A percentile compares a stretch with the other conserved stretches of the same genome.
These are phyloP conservation scores for Colletotrichum filicis DNA, from an alignment of 2,329 filamentous ascomycete species.

Conservation along the genomic window DNA sequence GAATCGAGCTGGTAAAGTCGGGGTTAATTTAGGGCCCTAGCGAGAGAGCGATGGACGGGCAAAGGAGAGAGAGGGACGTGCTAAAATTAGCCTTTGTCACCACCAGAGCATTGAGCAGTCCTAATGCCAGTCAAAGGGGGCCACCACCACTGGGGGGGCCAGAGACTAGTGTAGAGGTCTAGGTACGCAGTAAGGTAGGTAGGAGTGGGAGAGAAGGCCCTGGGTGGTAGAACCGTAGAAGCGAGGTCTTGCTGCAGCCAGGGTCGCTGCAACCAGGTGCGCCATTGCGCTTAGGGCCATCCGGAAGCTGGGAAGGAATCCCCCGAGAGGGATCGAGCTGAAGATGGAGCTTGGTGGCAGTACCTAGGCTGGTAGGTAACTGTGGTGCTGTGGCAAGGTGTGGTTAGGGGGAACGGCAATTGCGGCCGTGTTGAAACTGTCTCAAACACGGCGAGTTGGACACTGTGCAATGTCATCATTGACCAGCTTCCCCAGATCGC, in stretches of 20 bases:
- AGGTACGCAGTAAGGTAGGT: too few relatives aligned
- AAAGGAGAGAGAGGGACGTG: not conserved
- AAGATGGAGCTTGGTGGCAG: not conserved
- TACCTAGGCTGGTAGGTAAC: too few relatives aligned
- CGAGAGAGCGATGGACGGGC: not conserved
- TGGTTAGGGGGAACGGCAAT: not conserved
- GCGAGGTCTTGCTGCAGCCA: not conserved
- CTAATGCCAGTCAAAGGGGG: not conserved
- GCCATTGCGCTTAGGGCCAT: constrained; percentile 3
- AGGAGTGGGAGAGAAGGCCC: too few relatives aligned
- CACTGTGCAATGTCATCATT: constrained; percentile 25
- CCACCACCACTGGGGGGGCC: not conserved
- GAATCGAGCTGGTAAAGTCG: constrained; percentile 4
- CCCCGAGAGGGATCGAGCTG: not conserved
- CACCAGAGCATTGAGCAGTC: not conserved
- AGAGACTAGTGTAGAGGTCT: too few relatives aligned
- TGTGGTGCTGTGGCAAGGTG: too few relatives aligned
- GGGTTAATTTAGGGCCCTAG: constrained; percentile 11
- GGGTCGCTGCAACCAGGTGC: constrained; percentile 15
- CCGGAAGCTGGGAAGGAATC: not conserved
- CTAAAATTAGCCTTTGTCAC: constrained; percentile 29
- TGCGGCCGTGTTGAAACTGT: not conserved
- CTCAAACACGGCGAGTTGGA: not conserved
- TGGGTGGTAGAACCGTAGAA: too few relatives aligned
- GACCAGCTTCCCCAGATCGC: constrained; percentile 25